Evolutionary conservation across 2,329 filamentous ascomycete genomes (phyloP).

Genomic region (Fusarium brachygibbosum): DNA sequence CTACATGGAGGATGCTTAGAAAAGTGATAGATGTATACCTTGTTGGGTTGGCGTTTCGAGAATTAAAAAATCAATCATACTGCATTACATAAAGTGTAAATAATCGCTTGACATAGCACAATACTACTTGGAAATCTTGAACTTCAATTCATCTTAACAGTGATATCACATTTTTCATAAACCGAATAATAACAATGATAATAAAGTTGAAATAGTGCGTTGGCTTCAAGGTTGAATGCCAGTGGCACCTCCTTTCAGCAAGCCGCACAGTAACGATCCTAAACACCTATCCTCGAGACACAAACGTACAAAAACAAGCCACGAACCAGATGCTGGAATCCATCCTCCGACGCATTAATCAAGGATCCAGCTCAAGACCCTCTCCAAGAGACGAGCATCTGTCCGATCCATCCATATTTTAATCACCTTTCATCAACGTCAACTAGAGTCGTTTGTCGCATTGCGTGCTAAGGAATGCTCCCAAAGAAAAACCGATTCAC

Average conservation of each 20-base stretch:
- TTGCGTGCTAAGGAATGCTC: constrained; percentile 47
- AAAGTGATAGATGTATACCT: constrained; percentile 44
- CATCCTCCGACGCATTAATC: constrained; percentile 44
- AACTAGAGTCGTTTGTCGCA: constrained; percentile 47
- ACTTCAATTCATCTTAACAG: background rate
- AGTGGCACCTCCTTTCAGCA: constrained; percentile 31
- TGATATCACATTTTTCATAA: background rate
- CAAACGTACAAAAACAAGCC: constrained; percentile 44
- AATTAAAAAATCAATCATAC: constrained; percentile 30
- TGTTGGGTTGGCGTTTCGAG: constrained; percentile 45
- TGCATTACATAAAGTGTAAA: constrained; percentile 4
- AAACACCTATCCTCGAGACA: constrained; percentile 49
- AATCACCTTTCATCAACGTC: constrained; percentile 43
- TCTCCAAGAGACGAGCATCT: constrained; percentile 31
- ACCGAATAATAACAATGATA: constrained; percentile 20
- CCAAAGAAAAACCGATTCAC: constrained; percentile 44
- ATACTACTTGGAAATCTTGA: constrained; percentile 10
- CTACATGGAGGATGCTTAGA: constrained; percentile 12
- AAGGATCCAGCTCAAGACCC: constrained; percentile 22
- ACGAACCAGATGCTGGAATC: constrained; percentile 33
- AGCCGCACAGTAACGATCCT: constrained; percentile 47
- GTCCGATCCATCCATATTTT: constrained; percentile 42
- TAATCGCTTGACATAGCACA: background rate
- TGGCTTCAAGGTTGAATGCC: constrained; percentile 34
- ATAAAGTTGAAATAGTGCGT: constrained; percentile 41